Conservation (phyloP, 2,329 filamentous ascomycete species). For the Trichoderma cornu-damae region DNA sequence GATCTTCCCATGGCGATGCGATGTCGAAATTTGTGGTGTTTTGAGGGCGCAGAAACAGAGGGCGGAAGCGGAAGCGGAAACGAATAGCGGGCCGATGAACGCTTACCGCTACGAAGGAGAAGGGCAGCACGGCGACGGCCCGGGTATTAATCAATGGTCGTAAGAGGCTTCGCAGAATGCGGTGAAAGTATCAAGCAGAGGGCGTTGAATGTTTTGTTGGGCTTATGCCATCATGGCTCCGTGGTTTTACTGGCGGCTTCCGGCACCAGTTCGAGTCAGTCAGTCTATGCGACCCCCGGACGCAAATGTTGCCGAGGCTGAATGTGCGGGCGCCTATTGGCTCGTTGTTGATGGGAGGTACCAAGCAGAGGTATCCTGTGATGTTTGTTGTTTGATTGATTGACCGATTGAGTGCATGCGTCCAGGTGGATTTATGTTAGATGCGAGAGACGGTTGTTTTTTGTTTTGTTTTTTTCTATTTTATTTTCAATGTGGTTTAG, state of each 20-base stretch:
- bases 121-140: neutral
- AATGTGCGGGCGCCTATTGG: constrained; percentile 11
- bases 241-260: constrained; percentile 7
- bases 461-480: no score
- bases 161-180: constrained; percentile 2
- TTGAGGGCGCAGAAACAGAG: neutral
- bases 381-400: neutral
- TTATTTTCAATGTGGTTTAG: no score
- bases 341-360: neutral
- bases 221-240: constrained; percentile 3
- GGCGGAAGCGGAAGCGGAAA: neutral
- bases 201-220: constrained; percentile 8
- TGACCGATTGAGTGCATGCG: neutral
- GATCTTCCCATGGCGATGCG: constrained; percentile 36
- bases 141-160: constrained; percentile 9
- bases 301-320: constrained; percentile 14
- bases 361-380: neutral
- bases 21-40: neutral
- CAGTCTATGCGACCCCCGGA: constrained; percentile 8
- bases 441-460: no score
- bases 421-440: neutral
- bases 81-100: neutral
- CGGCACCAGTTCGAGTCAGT: constrained; percentile 7
- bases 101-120: neutral
- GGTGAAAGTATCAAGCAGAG: constrained; percentile 2